phyloP scores from a whole-genome alignment of 2,329 filamentous ascomycete genomes.

The Periconia digitata region DNA sequence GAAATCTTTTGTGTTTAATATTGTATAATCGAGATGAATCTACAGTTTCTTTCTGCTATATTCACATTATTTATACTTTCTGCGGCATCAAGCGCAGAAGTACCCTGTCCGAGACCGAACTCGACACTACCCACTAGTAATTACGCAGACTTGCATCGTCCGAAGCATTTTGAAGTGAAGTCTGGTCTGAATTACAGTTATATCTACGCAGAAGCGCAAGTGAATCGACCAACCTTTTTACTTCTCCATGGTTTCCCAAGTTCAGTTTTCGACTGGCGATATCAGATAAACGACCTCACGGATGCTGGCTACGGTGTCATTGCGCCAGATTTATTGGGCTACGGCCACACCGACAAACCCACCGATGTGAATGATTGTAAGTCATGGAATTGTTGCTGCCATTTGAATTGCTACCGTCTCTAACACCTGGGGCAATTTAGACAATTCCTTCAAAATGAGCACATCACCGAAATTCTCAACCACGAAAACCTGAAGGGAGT shows the following conservation, averaged over 20 bases:
- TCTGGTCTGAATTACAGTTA: conserved; percentile 12
- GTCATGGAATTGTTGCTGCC: too few species aligned
- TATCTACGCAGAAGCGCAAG: conserved; percentile 26
- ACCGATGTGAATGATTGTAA: conserved; percentile 10
- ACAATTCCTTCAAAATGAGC: conserved; percentile 1
- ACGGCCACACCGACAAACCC: conserved; percentile 56
- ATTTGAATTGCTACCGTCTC: too few species aligned
- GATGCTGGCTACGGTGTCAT: conserved; percentile 62
- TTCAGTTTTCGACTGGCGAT: conserved; percentile 65
- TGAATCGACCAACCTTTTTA: conserved; percentile 52
- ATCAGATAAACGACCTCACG: conserved; percentile 58
- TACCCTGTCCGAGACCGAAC: too few species aligned
- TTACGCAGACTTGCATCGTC: neutral
- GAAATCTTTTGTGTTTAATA: too few species aligned
- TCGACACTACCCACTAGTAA: too few species aligned
- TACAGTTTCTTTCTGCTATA: too few species aligned
- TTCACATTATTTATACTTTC: too few species aligned
- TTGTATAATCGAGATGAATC: too few species aligned
- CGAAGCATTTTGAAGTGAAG: too few species aligned
- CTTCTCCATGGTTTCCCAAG: conserved; percentile 67
- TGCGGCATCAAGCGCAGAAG: too few species aligned
- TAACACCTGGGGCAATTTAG: too few species aligned
- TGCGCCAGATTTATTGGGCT: conserved; percentile 65
- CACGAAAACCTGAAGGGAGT: conserved; percentile 3
- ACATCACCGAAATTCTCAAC: conserved; percentile 6